Conservation (phyloP, 805 yeast species). For the Candida maris region DNA sequence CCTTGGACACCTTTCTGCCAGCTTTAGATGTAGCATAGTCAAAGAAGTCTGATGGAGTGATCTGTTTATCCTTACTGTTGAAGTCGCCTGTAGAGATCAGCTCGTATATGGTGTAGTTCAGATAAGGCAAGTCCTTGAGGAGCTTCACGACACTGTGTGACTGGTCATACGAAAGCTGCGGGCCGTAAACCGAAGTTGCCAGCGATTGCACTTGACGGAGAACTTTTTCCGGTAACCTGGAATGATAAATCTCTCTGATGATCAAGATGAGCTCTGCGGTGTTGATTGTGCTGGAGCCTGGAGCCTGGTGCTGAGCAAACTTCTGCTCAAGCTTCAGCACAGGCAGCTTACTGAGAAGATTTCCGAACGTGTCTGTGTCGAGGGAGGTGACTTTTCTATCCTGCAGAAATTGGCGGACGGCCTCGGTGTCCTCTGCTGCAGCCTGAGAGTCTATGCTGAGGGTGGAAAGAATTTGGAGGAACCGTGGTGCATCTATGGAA, state of each 20-base stretch:
- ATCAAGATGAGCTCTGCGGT: conserved; percentile 19
- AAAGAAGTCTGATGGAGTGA: conserved; percentile 24
- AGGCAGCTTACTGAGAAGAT: conserved; percentile 25
- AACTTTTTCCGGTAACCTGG: conserved; percentile 44
- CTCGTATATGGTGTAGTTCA: conserved; percentile 30
- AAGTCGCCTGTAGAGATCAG: conserved; percentile 24
- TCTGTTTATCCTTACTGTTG: conserved; percentile 18
- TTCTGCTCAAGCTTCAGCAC: conserved; percentile 24
- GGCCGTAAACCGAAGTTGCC: conserved; percentile 35
- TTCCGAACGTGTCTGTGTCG: conserved; percentile 18
- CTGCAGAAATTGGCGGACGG: conserved; percentile 13
- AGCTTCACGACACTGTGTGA: conserved; percentile 46
- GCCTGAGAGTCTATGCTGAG: conserved; percentile 17
- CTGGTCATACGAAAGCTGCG: conserved; percentile 44
- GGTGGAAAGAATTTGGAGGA: conserved; percentile 21
- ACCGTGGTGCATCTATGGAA: conserved; percentile 16
- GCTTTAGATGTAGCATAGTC: conserved; percentile 20
- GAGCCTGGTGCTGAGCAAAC: conserved; percentile 13
- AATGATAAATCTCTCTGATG: conserved; percentile 25
- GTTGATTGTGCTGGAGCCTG: conserved; percentile 16
- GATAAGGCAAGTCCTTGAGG: conserved; percentile 34
- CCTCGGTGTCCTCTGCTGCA: conserved; percentile 16
- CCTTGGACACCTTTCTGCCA: conserved; percentile 18
- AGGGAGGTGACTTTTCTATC: conserved; percentile 13
- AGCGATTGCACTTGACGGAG: conserved; percentile 53